Evolutionary conservation across 2,329 filamentous ascomycete species (phyloP), one percentile per base, ranked within the genome.

Genomic region (Pseudocercospora vitis): DNA sequence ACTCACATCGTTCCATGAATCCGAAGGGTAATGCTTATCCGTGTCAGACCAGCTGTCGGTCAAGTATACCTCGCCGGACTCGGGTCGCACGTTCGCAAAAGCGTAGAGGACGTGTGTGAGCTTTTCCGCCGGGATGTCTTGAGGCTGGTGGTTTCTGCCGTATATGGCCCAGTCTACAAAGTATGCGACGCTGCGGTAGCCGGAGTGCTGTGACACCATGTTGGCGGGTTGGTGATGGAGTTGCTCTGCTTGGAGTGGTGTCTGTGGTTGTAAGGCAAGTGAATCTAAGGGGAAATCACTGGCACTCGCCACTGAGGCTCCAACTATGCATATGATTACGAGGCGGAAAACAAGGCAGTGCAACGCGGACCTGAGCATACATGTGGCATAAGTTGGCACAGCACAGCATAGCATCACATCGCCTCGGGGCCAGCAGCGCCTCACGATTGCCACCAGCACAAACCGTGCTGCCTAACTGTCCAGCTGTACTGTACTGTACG

Each of bases 41-140:
- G 74, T 63, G 56, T 91, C 89, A 19, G 88, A 80, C 70, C 81
- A 91, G 1, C 76, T 72, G 64, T 94, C 88, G 1, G 82, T 85
- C 6, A 89, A 76, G 65, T 79, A 81, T 7, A 95, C 90, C 72
- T 95, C 89, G 46, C 92, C 92, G 26, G 81, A 83, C 2, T 92
- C 88, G 2, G 85, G 79, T 3, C 83, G 81, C 54, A 96, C 82
- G 69, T 96, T 95, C 67, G 89, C 92, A 73, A 97, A 97, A 12
- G 91, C 81, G 65, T 96, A 96, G 12, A 96, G 82, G 3, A 97
- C 74, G 67, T 97, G 92, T 0, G 91, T 97, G 35, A 96, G 81
- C 52, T 89, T 87, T 50, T 91, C 82, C 3, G 80, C 84, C 0
- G 89, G 88, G 4, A 97, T 80, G 68, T 95, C 84, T 67, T 95